Percentiles rank a stretch among this genome's conserved stretches.
Conservation (phyloP, 345 rosid genomes). For the Stellera chamaejasme region DNA sequence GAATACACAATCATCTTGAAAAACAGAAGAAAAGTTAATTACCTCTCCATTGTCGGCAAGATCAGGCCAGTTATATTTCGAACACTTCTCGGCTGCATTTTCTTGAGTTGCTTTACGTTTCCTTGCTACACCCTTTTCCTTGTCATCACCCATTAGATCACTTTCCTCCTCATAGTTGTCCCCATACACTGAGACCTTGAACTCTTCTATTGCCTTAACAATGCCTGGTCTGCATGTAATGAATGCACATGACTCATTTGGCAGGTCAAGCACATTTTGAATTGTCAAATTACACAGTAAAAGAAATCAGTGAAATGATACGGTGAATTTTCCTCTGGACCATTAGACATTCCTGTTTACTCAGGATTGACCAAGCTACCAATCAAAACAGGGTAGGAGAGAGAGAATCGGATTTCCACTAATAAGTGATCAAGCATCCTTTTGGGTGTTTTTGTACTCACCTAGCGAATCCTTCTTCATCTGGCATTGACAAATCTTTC, state of each 20-base stretch:
- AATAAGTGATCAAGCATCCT: too few relatives aligned
- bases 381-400: not conserved
- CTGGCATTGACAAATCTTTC: slow-evolving; percentile 75
- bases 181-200: slow-evolving; percentile 70
- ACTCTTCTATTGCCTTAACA: slow-evolving; percentile 60
- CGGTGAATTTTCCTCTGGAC: too few relatives aligned
- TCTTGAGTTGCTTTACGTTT: slow-evolving; percentile 59
- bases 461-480: slow-evolving; percentile 86
- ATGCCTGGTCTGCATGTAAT: slow-evolving; percentile 44
- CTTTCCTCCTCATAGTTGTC: slow-evolving; percentile 53
- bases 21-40: slow-evolving; percentile 2
- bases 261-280: too few relatives aligned
- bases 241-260: not conserved
- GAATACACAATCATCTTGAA: slow-evolving; percentile 1
- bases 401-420: not conserved
- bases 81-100: slow-evolving; percentile 33
- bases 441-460: slow-evolving; percentile 11
- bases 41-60: slow-evolving; percentile 91
- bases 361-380: too few relatives aligned
- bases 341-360: too few relatives aligned
- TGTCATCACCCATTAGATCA: slow-evolving; percentile 27
- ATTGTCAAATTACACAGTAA: too few relatives aligned
- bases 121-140: slow-evolving; percentile 38
- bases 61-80: slow-evolving; percentile 54
- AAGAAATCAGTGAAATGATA: too few relatives aligned